Evolutionary conservation across 805 yeast genomes (phyloP), one percentile per base, ranked within the genome.

Genomic region (Kazachstania viticola): DNA sequence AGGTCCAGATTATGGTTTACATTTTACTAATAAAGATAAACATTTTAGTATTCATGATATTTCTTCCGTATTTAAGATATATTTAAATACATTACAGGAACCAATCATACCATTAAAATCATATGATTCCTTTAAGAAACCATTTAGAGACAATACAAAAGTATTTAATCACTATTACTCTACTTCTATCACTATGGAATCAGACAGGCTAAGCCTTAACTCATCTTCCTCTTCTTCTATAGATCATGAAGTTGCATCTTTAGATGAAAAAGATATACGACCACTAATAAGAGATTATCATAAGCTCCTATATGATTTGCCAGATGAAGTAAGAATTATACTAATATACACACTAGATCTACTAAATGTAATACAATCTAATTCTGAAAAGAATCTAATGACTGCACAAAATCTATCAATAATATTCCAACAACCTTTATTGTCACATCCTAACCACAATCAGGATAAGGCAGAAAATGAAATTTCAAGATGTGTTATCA

Each of bases 11-110:
- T 91, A 78, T 52, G 98, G 97, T 9, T 14, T n/a, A 13, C 23
- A 34, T 17, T 73, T 82, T 34, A 77, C 76, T 38, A 14, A 14
- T 11, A 14, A 14, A 40, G 87, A 96, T 96, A 83, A 79, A 30
- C 93, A 93, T 1, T 88, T 72, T 58, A 82, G 82, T 1, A 95
- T 85, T 12, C 97, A 91, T 59, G 98, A 88, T 55, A 95, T 95
- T 1, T 93, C 96, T 2, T 79, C 88, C 15, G 65, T 88, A 15
- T 69, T 88, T 35, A 69, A 96, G 50, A 65, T 96, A 35, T 88
- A 70, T 52, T 64, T 91, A 39, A 83, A 85, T 48, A 75, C 82
- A 22, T 65, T 88, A 31, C 93, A 95, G 0, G 97, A 88, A 46
- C 96, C 97, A 0, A 65, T 88, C 34, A 74, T 88, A 14, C 95